Evolutionary conservation across 345 rosid genomes (phyloP), one percentile per base, ranked within the genome.

Genomic region (Hibiscus syriacus): DNA sequence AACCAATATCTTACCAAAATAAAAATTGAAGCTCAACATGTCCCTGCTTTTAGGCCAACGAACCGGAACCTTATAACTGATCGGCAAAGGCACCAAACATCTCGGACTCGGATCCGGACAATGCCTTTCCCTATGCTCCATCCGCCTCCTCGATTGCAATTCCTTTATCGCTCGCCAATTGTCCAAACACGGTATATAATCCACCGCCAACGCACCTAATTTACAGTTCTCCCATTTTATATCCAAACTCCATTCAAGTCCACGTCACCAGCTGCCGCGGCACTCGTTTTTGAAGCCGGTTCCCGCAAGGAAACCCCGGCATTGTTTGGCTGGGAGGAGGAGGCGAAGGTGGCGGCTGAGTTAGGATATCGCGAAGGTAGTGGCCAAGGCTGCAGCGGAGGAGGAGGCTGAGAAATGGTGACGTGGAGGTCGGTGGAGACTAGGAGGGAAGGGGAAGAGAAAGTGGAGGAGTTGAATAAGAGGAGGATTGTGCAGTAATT

Each of bases 41-140:
- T 90, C 97, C 82, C 97, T 86, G 87, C 96, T 93, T 76, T 86
- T 87, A 9, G 96, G 98, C 97, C 97, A 89, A 30, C 75, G 84
- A 79, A 90, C 81, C 60, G 97, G 86, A 34, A 48, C 60, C 77
- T 84, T 87, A 63, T 90, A 93, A 22, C 90, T 86, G 5, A 2
- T 52, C 12, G 96, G 98, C 62, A 90, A 78, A 22, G 90, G 87
- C 55, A 77, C 75, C 80, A 93, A 84, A 70, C 97, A 93, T 57
- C 76, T 86, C 6, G 86, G 91, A 6, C 54, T 77, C 5, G 89
- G 90, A 16, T 71, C 70, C 2, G 97, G 98, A 70, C 98, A 93
- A 76, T 93, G 96, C 19, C 98, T 73, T 76, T 93, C 98, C 9
- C 94, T 72, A 73, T 87, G 96, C 79, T 93, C 96, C 98, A 90